Conservation (phyloP, 129 eudicot genomes). For the Kitagawia praeruptora region DNA sequence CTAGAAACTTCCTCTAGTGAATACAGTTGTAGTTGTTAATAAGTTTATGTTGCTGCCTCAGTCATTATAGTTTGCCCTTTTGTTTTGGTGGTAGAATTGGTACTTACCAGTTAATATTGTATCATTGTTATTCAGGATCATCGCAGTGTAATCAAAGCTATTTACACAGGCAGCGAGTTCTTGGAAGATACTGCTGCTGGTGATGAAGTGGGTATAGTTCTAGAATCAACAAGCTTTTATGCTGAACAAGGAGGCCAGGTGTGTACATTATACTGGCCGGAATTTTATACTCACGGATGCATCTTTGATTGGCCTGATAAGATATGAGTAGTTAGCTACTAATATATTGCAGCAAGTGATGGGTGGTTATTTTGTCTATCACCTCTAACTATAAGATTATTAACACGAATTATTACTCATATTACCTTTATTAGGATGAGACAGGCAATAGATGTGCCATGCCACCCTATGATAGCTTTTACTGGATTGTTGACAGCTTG, state of each 20-base stretch:
- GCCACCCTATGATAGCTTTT: neutral
- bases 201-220: constrained; percentile 70
- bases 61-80: neutral
- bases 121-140: constrained; percentile 50
- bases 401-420: neutral
- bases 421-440: neutral
- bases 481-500: neutral
- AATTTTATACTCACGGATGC: neutral
- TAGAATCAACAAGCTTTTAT: constrained; percentile 83
- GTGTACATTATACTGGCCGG: constrained; percentile 10
- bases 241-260: constrained; percentile 99
- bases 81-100: neutral
- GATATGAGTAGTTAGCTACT: neutral
- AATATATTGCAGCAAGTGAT: neutral
- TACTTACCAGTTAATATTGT: neutral
- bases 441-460: neutral
- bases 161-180: constrained; percentile 77
- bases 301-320: neutral
- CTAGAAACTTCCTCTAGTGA: neutral
- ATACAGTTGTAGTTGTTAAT: neutral
- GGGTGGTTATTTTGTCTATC: neutral
- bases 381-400: neutral
- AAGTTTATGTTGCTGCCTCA: neutral
- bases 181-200: constrained; percentile 56
- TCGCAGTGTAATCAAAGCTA: constrained; percentile 68